Conservation (phyloP, 352 stramenopile genomes). For the Phytophthora meadii region DNA sequence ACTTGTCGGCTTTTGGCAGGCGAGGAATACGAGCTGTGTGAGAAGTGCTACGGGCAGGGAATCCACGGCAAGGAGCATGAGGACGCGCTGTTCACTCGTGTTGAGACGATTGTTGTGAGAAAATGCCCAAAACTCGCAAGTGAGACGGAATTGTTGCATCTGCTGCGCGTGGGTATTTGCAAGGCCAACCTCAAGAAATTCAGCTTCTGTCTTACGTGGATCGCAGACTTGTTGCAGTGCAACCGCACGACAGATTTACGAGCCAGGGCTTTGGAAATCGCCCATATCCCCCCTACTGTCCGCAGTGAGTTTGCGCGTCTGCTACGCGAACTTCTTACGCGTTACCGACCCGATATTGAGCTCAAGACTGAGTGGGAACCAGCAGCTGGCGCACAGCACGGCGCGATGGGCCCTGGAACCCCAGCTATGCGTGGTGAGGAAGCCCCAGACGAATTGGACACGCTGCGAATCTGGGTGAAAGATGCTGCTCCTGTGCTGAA, state of each 20-base stretch:
- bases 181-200: constrained; percentile 87
- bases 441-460: constrained; percentile 57
- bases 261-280: constrained; percentile 73
- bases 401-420: constrained; percentile 19
- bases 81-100: constrained; percentile 63
- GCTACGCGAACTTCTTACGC: constrained; percentile 59
- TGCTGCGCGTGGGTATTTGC: constrained; percentile 78
- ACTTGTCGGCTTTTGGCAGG: constrained; percentile 59
- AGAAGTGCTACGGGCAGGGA: constrained; percentile 81
- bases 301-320: constrained; percentile 73
- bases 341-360: constrained; percentile 72
- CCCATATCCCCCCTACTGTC: constrained; percentile 70
- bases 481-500: constrained; percentile 32
- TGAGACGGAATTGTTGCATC: constrained; percentile 63
- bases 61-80: constrained; percentile 76
- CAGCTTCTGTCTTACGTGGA: constrained; percentile 84
- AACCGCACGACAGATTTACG: constrained; percentile 69
- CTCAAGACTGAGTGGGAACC: constrained; percentile 77
- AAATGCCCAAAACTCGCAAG: constrained; percentile 60
- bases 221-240: constrained; percentile 73
- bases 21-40: constrained; percentile 68
- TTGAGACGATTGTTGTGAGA: constrained; percentile 68
- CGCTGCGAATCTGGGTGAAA: constrained; percentile 77
- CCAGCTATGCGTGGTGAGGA: constrained; percentile 23
- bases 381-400: constrained; percentile 36